These are phyloP conservation scores for Penicillium sclerotigenum DNA, from an alignment of 2,329 filamentous ascomycete genomes.

Conservation along the genomic window DNA sequence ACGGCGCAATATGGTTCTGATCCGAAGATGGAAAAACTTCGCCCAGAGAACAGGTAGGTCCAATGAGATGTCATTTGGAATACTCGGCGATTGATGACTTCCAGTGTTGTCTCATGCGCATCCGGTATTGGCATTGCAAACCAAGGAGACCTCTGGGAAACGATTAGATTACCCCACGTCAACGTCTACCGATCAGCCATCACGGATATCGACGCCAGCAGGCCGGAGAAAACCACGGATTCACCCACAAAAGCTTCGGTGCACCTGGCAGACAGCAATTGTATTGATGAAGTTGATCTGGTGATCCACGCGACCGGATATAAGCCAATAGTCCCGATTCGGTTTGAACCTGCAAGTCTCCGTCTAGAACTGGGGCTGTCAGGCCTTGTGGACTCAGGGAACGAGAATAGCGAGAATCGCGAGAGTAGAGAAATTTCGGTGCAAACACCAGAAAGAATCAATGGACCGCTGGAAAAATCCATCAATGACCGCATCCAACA, in stretches of 20 bases:
- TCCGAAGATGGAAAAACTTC: slow-evolving; percentile 21
- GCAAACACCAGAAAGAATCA: not conserved
- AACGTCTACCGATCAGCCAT: slow-evolving; percentile 23
- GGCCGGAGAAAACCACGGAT: not conserved
- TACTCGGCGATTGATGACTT: not conserved
- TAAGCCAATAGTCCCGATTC: slow-evolving; percentile 20
- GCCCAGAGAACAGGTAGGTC: slow-evolving; percentile 17
- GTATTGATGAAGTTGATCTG: slow-evolving; percentile 18
- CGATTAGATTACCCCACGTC: slow-evolving; percentile 18
- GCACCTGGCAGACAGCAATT: slow-evolving; percentile 6
- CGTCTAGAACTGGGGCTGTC: slow-evolving; percentile 17
- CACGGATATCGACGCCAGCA: not conserved
- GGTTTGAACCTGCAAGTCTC: slow-evolving; percentile 15
- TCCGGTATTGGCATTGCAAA: slow-evolving; percentile 25
- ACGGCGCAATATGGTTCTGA: slow-evolving; percentile 18
- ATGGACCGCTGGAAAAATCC: not conserved
- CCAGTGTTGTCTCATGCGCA: slow-evolving; percentile 22
- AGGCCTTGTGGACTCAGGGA: not conserved
- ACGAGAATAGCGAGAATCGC: not conserved
- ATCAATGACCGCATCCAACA: not conserved
- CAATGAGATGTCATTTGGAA: too few relatives aligned
- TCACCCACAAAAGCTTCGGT: not conserved
- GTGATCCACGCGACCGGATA: slow-evolving; percentile 26
- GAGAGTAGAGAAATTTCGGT: not conserved
- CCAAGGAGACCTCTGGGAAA: slow-evolving; percentile 25